Conservation (phyloP, 768 basidiomycete genomes). For the Boletellus ananiceps region DNA sequence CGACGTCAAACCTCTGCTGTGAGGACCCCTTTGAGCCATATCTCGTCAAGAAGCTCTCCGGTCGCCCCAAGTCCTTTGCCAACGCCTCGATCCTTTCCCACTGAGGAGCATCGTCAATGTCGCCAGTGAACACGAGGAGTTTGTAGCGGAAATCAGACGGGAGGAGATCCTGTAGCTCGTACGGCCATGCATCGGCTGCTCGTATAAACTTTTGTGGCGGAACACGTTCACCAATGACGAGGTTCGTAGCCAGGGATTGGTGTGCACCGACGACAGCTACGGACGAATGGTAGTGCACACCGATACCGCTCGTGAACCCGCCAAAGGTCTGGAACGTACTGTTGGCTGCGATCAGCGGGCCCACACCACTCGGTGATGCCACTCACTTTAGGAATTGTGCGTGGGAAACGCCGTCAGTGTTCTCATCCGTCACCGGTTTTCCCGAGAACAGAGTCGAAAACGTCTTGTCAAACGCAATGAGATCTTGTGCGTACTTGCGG, state of each 20-base stretch:
- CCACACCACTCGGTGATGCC: neutral
- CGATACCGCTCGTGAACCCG: constrained; percentile 44
- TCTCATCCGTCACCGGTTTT: constrained; percentile 40
- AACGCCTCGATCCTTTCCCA: constrained; percentile 20
- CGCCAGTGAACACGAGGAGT: constrained; percentile 43
- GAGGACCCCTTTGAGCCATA: constrained; percentile 21
- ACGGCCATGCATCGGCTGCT: constrained; percentile 42
- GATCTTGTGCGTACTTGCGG: constrained; percentile 48
- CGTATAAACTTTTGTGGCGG: constrained; percentile 44
- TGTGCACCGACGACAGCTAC: constrained; percentile 30
- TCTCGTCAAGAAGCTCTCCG: constrained; percentile 26
- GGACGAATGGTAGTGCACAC: constrained; percentile 47
- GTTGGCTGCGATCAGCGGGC: neutral
- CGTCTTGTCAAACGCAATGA: constrained; percentile 50
- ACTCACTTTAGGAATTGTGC: constrained; percentile 43
- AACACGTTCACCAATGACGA: constrained; percentile 49
- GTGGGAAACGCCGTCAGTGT: constrained; percentile 36
- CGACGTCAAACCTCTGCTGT: constrained; percentile 28
- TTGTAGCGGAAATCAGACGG: constrained; percentile 48
- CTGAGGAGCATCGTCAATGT: constrained; percentile 23
- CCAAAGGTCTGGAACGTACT: constrained; percentile 46
- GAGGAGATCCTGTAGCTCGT: constrained; percentile 48
- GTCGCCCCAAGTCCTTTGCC: constrained; percentile 25
- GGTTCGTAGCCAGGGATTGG: constrained; percentile 35
- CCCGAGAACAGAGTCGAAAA: constrained; percentile 51